A percentile compares a stretch with the other conserved stretches of the same genome.
phyloP scores from a whole-genome alignment of 164 flowering plant genomes.

The Kingdonia uniflora region DNA sequence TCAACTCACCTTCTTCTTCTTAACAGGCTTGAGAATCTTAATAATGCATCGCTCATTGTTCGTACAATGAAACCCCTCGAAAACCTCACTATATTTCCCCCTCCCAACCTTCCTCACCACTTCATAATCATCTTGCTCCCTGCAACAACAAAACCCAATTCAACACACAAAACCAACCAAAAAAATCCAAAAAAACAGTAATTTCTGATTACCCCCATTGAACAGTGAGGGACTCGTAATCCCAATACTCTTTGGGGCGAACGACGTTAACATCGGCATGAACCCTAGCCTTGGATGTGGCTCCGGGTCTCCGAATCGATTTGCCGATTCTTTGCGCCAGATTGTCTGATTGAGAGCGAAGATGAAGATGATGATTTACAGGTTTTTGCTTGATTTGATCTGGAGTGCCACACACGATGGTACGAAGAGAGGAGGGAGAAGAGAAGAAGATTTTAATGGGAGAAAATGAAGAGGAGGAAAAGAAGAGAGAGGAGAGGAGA shows the following conservation, averaged over 20 bases:
- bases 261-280: conserved; percentile 72
- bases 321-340: conserved; percentile 94
- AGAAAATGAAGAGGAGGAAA: not conserved
- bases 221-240: conserved; percentile 82
- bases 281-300: conserved; percentile 89
- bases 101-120: conserved; percentile 96
- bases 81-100: conserved; percentile 95
- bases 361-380: too few relatives aligned
- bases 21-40: conserved; percentile 93
- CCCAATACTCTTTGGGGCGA: conserved; percentile 95
- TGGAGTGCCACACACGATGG: too few relatives aligned
- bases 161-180: not conserved
- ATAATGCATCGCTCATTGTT: conserved; percentile 73
- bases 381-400: too few relatives aligned
- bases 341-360: conserved; percentile 22
- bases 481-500: not conserved
- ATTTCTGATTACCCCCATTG: conserved; percentile 92
- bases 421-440: too few relatives aligned
- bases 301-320: conserved; percentile 78
- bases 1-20: conserved; percentile 80
- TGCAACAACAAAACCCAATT: conserved; percentile 10
- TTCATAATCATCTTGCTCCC: conserved; percentile 95
- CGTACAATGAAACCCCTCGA: conserved; percentile 77
- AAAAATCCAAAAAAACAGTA: too few relatives aligned
- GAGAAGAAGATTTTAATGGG: too few relatives aligned